phyloP scores from a whole-genome alignment of 2,329 filamentous ascomycete species.

The Rhynchosporium graminicola region DNA sequence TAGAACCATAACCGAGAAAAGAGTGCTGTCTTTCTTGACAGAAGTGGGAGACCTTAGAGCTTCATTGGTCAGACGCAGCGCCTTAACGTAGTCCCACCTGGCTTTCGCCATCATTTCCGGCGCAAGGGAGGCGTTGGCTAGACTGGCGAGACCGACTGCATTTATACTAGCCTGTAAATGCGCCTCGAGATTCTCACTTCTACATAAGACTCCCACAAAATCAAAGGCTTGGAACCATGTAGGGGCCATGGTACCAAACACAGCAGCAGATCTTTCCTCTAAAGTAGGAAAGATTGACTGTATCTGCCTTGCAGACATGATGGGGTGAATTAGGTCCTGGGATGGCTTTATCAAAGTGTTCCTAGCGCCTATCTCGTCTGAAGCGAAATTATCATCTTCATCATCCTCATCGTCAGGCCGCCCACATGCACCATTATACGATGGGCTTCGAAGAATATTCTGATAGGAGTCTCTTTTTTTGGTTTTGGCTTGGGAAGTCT shows the following conservation, averaged over 20 bases:
- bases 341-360: conserved; percentile 24
- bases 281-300: conserved; percentile 37
- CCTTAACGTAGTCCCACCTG: conserved; percentile 52
- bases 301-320: conserved; percentile 39
- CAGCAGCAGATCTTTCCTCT: conserved; percentile 32
- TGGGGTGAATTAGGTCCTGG: not conserved
- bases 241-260: conserved; percentile 31
- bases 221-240: conserved; percentile 47
- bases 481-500: conserved; percentile 14
- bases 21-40: conserved; percentile 54
- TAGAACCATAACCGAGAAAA: conserved; percentile 56
- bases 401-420: no score
- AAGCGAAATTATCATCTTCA: no score
- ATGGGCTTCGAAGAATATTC: not conserved
- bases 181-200: conserved; percentile 43
- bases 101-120: conserved; percentile 49
- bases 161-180: conserved; percentile 53
- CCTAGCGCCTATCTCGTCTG: conserved; percentile 10
- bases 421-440: no score
- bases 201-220: conserved; percentile 53
- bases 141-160: conserved; percentile 54
- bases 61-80: conserved; percentile 51
- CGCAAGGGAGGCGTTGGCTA: conserved; percentile 45
- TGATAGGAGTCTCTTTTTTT: not conserved
- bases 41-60: conserved; percentile 50